Percentiles rank a stretch among this genome's conserved stretches.
Conservation (phyloP, 192 early-diverging fungal species). For the Irineochytrium annulatum region DNA sequence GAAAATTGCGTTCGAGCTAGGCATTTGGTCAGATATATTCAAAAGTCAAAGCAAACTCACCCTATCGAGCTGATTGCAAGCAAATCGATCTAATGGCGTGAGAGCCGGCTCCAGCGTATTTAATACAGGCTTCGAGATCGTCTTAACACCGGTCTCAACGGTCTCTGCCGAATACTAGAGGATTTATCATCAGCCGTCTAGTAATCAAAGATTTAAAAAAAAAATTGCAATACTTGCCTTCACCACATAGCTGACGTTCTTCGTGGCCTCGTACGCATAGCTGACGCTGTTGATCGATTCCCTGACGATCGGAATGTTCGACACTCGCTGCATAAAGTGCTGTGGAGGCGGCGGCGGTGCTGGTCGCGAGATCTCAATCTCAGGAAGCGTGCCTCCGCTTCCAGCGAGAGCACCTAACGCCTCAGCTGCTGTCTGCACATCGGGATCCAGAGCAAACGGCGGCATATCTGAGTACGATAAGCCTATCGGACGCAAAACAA, state of each 20-base stretch:
- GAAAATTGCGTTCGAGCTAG: constrained; percentile 23
- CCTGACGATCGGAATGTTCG: constrained; percentile 74
- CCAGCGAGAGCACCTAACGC: constrained; percentile 29
- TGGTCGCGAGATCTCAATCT: background rate
- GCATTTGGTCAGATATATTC: background rate
- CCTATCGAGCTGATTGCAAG: constrained; percentile 71
- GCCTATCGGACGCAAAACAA: background rate
- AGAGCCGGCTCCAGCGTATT: constrained; percentile 68
- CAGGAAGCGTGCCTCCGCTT: background rate
- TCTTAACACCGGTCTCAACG: constrained; percentile 71
- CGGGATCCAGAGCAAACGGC: constrained; percentile 18
- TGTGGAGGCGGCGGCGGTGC: constrained; percentile 5
- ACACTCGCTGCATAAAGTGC: constrained; percentile 72
- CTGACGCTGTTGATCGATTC: constrained; percentile 50
- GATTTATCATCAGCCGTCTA: background rate
- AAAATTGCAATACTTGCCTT: constrained; percentile 25
- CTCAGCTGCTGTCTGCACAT: constrained; percentile 41
- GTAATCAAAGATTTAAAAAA: background rate
- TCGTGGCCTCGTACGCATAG: constrained; percentile 69
- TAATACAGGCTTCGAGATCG: constrained; percentile 68
- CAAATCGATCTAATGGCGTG: constrained; percentile 67
- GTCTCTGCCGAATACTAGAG: constrained; percentile 62
- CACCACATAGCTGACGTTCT: constrained; percentile 55
- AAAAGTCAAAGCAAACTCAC: constrained; percentile 25
- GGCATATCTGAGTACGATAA: background rate